Evolutionary conservation across 768 basidiomycete species (phyloP), one percentile per base, ranked within the genome.

Genomic region (Epithele typhae): DNA sequence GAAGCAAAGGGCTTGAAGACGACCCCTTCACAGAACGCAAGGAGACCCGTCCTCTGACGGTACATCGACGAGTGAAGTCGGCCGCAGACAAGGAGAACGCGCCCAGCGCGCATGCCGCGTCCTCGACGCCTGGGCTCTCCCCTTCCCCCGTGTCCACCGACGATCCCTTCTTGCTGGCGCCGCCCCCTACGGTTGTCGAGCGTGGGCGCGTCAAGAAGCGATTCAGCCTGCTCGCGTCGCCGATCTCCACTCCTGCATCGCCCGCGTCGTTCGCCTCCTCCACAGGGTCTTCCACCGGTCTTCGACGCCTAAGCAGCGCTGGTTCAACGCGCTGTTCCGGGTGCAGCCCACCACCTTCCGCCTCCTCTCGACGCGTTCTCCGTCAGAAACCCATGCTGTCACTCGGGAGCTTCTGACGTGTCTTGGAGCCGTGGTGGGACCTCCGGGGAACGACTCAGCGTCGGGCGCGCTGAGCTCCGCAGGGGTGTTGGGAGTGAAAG

Each of bases 281-380:
- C 67, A 56, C 43, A 49, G 46, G 56, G 46, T 45, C 66, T 64
- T 45, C 59, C 65, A 18, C 68, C 69, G 77, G 79, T 15, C 83
- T 76, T 66, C 78, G 79, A 51, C 78, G 75, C 62, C 62, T 9
- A 58, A 55, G 38, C 55, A 59, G 32, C 56, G 56, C 41, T 98
- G 94, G 95, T 79, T 99, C 51, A 81, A 82, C 36, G 87, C 83
- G 57, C 76, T 96, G 34, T 94, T 97, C 77, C 87, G 80, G 61
- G 84, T 91, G 70, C 90, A 85, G 58, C 81, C 88, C 0, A 69
- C 79, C 24, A 73, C 67, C 24, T 79, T 78, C 56, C 59, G 62
- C 21, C 69, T 93, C 10, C 64, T 78, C 35, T 90, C 85, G 4
- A 64, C 72, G 12, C 72, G 76, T 45, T 79, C 83, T 48, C 64